Base-by-base conservation (phyloP, 1,284 basidiomycete genomes). In the Ganoderma boninense region DNA sequence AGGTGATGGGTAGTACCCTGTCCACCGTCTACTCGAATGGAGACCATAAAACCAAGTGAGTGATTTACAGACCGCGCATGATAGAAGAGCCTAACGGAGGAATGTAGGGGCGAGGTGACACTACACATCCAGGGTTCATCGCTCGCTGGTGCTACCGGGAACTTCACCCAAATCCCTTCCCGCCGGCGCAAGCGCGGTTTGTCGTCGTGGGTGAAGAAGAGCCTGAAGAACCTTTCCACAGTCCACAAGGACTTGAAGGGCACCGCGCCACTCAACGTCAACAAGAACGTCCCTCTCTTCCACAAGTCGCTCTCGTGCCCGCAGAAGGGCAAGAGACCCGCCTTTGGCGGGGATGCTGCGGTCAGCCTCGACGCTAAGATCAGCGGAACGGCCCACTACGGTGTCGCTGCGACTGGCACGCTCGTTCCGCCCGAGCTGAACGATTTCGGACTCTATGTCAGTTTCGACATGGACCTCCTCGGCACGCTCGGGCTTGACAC, bases 1-100 rank as follows among this genome's bases (percentile, higher is more conserved):
- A 67, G 10, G 87, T 89, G 23, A 81, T 83, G 66, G 84, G 81
- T 0, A 79, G 88, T 7, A 66, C 77, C 6, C 74, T 90, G 10
- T 83, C 86, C 70, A 86, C 83, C 1, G 77, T 85, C 64, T 88
- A 85, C 69, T 74, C 69, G 18, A 78, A 79, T 5, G 77, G 80
- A 11, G 80, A 84, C 68, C 73, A 84, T 68, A 73, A 79, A 3
- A 3, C n/a, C 69, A 76, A 26, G 75, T 76, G 82, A 26, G 60
- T 62, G 16, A 7, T 32, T 64, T 8, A 7, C 38, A 38, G 29
- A 23, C 26, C n/a, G 14, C 40, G 38, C 63, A 6, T 8, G 0
- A 5, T 32, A 7, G 26, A 32, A 29, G 18, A 38, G 2, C 1
- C 52, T 60, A 13, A 68, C 23, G 7, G 38, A 38, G 20, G 32